A percentile compares a stretch with the other conserved stretches of the same genome.
Conservation (phyloP, 2,329 filamentous ascomycete genomes). For the Penicillium occitanis region DNA sequence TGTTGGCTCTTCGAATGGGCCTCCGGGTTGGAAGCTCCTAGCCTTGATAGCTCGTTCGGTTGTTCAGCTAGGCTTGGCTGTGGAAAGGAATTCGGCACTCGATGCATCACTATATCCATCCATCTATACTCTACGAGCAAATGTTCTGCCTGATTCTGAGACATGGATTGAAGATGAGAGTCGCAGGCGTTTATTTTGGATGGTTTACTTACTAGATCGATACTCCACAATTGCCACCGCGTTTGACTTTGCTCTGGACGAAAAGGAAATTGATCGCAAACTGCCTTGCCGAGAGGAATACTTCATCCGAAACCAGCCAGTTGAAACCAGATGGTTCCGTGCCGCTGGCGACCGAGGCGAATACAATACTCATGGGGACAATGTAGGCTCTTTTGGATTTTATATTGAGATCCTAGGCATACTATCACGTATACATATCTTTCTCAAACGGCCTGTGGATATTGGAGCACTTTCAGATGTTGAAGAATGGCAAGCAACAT, state of each 20-base stretch:
- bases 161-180: slow-evolving; percentile 91
- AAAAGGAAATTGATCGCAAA: slow-evolving; percentile 84
- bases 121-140: slow-evolving; percentile 84
- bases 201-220: slow-evolving; percentile 85
- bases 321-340: slow-evolving; percentile 79
- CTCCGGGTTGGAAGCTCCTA: slow-evolving; percentile 88
- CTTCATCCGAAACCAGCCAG: slow-evolving; percentile 77
- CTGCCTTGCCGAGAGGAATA: slow-evolving; percentile 85
- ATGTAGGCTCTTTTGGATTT: slow-evolving; percentile 82
- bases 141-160: slow-evolving; percentile 76
- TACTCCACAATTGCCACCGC: slow-evolving; percentile 89
- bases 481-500: slow-evolving; percentile 83
- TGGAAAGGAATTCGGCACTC: slow-evolving; percentile 76
- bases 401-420: slow-evolving; percentile 89
- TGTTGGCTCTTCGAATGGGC: slow-evolving; percentile 82
- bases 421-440: slow-evolving; percentile 81
- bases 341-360: slow-evolving; percentile 57
- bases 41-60: slow-evolving; percentile 85
- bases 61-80: slow-evolving; percentile 80
- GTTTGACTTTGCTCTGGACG: slow-evolving; percentile 85
- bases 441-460: slow-evolving; percentile 84
- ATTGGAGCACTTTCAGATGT: slow-evolving; percentile 82
- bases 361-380: slow-evolving; percentile 70
- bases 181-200: slow-evolving; percentile 83
- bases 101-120: slow-evolving; percentile 77